phyloP scores from a whole-genome alignment of 352 stramenopile species.

The Thraustotheca clavata region DNA sequence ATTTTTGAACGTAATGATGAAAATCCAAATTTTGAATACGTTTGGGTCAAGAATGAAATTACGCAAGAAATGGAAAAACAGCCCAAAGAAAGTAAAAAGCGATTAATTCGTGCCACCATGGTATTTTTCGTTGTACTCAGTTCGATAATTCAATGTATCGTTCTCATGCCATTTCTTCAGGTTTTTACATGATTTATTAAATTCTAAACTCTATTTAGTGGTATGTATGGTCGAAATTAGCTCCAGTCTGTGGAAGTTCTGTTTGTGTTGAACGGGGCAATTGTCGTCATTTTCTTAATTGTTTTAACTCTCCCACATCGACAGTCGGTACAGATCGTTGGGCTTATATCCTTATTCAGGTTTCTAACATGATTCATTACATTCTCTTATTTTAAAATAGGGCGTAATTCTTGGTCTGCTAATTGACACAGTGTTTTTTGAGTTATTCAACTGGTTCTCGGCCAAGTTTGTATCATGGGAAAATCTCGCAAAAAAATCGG shows the following conservation, averaged over 20 bases:
- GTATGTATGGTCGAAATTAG: slow-evolving; percentile 85
- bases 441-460: slow-evolving; percentile 83
- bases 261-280: slow-evolving; percentile 31
- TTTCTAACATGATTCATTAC: not conserved
- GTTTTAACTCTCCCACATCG: slow-evolving; percentile 62
- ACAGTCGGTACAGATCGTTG: slow-evolving; percentile 78
- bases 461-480: slow-evolving; percentile 83
- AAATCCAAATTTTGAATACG: slow-evolving; percentile 78
- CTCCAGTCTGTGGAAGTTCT: slow-evolving; percentile 41
- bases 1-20: slow-evolving; percentile 83
- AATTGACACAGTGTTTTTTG: slow-evolving; percentile 86
- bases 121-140: slow-evolving; percentile 71
- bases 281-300: slow-evolving; percentile 65
- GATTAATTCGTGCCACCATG: slow-evolving; percentile 83
- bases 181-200: not conserved
- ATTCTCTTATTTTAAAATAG: not conserved
- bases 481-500: slow-evolving; percentile 79
- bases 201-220: slow-evolving; percentile 25
- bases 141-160: slow-evolving; percentile 71
- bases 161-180: slow-evolving; percentile 80
- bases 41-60: slow-evolving; percentile 81
- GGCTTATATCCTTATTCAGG: slow-evolving; percentile 83
- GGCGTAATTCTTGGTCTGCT: slow-evolving; percentile 72
- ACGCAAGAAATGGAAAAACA: slow-evolving; percentile 86
- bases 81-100: slow-evolving; percentile 71